These are phyloP conservation scores for Leucosporidium creatinivorum DNA, from an alignment of 768 basidiomycete genomes.

Conservation along the genomic window DNA sequence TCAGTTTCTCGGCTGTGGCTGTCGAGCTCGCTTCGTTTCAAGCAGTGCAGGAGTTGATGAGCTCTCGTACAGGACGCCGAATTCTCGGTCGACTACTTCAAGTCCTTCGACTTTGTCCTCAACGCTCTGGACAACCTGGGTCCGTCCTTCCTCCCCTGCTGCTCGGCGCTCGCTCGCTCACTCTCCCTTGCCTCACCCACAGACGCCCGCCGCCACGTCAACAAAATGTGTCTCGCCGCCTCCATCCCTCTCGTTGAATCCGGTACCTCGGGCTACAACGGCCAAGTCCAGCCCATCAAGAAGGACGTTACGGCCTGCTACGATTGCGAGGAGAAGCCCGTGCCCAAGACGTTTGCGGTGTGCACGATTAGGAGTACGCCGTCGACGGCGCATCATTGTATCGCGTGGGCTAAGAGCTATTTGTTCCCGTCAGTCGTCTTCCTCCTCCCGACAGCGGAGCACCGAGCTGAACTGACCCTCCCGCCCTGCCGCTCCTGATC, in stretches of 20 bases:
- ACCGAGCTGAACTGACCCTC: background rate
- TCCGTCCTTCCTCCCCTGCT: conserved; percentile 42
- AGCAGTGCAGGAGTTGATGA: background rate
- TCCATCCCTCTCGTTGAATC: conserved; percentile 86
- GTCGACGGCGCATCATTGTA: conserved; percentile 94
- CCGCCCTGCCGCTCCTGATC: background rate
- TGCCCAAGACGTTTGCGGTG: conserved; percentile 90
- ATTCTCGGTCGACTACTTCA: conserved; percentile 86
- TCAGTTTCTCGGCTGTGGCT: conserved; percentile 46
- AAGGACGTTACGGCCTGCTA: conserved; percentile 94
- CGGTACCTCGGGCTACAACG: conserved; percentile 92
- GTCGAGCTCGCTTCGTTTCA: background rate
- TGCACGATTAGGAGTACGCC: conserved; percentile 97
- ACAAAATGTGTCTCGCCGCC: conserved; percentile 94
- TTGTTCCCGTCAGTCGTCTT: conserved; percentile 64
- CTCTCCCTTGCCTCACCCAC: background rate
- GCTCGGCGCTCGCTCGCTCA: background rate
- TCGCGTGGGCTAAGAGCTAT: conserved; percentile 98
- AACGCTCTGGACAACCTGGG: conserved; percentile 96
- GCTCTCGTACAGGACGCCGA: conserved; percentile 21
- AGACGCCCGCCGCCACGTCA: conserved; percentile 94
- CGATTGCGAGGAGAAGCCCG: conserved; percentile 72
- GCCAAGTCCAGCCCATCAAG: conserved; percentile 93
- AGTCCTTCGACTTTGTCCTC: conserved; percentile 80
- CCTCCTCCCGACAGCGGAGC: background rate